These are phyloP conservation scores for Petasospora fabianii DNA, from an alignment of 1,139 yeast genomes.

Conservation along the genomic window DNA sequence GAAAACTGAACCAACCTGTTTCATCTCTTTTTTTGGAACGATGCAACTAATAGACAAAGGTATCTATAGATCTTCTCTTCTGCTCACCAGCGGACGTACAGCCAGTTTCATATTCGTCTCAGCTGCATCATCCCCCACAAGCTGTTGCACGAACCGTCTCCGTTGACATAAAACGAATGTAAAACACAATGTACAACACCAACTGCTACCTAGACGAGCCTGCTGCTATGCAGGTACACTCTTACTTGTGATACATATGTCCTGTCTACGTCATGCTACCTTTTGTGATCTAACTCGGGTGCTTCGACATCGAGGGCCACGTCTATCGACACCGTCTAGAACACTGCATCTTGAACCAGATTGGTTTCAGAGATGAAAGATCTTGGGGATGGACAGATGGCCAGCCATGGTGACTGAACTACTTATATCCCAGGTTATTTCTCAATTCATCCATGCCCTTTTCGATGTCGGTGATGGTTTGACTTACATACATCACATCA, in stretches of 20 bases:
- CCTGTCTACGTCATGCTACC: not conserved
- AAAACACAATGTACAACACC: not conserved
- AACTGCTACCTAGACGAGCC: not conserved
- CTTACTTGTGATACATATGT: not conserved
- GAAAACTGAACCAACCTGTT: too few species aligned
- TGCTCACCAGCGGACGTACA: too few species aligned
- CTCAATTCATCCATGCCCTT: not conserved
- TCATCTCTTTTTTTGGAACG: too few species aligned
- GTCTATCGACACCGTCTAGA: not conserved
- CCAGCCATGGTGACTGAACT: not conserved
- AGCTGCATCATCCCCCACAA: not conserved
- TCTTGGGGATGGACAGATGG: not conserved
- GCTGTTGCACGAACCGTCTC: not conserved
- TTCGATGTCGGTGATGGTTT: not conserved
- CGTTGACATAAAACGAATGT: not conserved
- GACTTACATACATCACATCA: not conserved
- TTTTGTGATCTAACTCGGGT: not conserved
- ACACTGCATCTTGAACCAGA: not conserved
- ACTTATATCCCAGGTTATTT: not conserved
- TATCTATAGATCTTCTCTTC: too few species aligned
- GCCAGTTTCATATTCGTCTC: not conserved
- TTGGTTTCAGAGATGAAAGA: constrained; percentile 10
- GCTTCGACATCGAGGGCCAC: not conserved
- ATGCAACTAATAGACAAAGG: too few species aligned
- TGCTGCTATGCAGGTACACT: not conserved